Conservation (phyloP, 345 rosid species). For the Physaria fendleri region DNA sequence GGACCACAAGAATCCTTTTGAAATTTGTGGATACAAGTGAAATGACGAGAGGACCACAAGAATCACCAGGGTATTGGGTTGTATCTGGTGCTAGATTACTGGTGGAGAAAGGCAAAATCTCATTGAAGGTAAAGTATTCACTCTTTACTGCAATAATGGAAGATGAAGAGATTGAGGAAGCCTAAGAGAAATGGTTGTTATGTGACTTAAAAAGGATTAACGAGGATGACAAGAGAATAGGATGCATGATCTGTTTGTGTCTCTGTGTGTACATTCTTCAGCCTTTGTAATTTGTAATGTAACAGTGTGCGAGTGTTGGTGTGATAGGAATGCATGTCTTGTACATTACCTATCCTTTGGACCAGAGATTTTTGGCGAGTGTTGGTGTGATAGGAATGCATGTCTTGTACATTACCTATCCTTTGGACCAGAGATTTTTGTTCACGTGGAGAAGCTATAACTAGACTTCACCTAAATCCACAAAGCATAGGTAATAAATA, state of each 20-base stretch:
- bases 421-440: background rate
- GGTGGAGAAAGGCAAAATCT: constrained; percentile 87
- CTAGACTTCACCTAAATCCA: background rate
- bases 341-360: constrained; percentile 11
- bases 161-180: constrained; percentile 40
- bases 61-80: constrained; percentile 93
- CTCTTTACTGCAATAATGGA: constrained; percentile 52
- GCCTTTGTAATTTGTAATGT: constrained; percentile 10
- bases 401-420: constrained; percentile 17
- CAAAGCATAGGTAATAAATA: background rate
- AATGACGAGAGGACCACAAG: constrained; percentile 89
- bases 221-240: background rate
- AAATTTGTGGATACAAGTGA: constrained; percentile 87
- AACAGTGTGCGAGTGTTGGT: constrained; percentile 6
- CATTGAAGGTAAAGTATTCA: constrained; percentile 85
- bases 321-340: constrained; percentile 3
- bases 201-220: background rate
- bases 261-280: constrained; percentile 18
- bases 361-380: background rate
- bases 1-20: constrained; percentile 91
- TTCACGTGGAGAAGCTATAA: background rate
- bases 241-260: background rate
- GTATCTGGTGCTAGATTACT: constrained; percentile 81
- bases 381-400: background rate
- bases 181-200: background rate